Conservation (phyloP, 2,329 filamentous ascomycete genomes). For the Lasiodiplodia theobromae region DNA sequence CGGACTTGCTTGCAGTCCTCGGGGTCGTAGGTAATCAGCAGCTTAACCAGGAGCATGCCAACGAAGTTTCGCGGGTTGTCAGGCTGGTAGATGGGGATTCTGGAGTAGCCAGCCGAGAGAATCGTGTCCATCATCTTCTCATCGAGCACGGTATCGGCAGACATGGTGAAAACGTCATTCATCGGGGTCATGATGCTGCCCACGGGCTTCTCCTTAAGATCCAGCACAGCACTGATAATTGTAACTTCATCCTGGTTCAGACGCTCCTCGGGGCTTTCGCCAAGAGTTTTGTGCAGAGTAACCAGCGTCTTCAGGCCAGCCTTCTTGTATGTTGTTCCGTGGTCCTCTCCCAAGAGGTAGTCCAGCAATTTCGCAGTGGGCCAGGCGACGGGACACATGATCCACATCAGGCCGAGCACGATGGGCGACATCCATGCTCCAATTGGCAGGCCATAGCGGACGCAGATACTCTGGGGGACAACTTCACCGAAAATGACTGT, state of each 20-base stretch:
- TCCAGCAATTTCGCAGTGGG: conserved; percentile 96
- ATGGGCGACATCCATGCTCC: conserved; percentile 92
- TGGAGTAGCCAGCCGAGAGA: conserved; percentile 89
- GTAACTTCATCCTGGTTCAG: conserved; percentile 98
- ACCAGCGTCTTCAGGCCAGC: conserved; percentile 95
- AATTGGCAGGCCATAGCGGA: conserved; percentile 93
- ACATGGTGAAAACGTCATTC: conserved; percentile 95
- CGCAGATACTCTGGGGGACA: conserved; percentile 93
- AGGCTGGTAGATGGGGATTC: conserved; percentile 91
- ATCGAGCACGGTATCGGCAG: conserved; percentile 91
- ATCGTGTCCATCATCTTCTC: conserved; percentile 95
- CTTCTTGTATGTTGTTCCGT: conserved; percentile 98
- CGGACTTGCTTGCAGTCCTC: conserved; percentile 87
- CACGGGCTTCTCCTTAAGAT: conserved; percentile 95
- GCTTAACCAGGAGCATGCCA: conserved; percentile 98
- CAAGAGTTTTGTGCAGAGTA: conserved; percentile 90
- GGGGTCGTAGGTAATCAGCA: conserved; percentile 97
- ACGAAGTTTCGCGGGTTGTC: conserved; percentile 88
- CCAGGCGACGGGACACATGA: conserved; percentile 89
- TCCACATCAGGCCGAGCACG: conserved; percentile 88
- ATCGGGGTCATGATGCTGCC: conserved; percentile 98
- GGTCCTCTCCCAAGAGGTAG: conserved; percentile 89
- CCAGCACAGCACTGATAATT: conserved; percentile 95
- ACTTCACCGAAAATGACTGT: conserved; percentile 97
- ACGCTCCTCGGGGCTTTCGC: conserved; percentile 74